Percentiles rank a stretch among this genome's conserved stretches.
Conservation (phyloP, 768 basidiomycete genomes). For the Leccinum obscurum region DNA sequence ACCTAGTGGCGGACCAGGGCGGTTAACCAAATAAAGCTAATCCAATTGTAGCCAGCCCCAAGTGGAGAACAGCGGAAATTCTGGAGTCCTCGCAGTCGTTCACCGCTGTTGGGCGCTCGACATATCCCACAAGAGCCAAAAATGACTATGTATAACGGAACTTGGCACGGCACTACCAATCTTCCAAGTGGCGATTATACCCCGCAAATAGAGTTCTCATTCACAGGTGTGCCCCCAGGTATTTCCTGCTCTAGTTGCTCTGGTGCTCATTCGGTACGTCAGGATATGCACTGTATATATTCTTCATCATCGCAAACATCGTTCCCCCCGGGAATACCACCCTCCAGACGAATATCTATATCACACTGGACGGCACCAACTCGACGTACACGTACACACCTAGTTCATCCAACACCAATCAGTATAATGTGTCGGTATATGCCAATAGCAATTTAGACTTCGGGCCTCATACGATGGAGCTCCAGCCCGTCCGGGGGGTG, state of each 20-base stretch:
- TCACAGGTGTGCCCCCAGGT: conserved; percentile 6
- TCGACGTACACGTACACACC: conserved; percentile 4
- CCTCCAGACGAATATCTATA: conserved; percentile 1
- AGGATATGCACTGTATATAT: conserved; percentile 20
- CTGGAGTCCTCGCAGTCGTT: no score
- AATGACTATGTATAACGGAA: conserved; percentile 7
- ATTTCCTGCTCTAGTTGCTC: not conserved
- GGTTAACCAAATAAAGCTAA: no score
- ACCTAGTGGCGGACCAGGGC: no score
- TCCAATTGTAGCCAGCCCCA: no score
- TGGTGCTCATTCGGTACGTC: not conserved
- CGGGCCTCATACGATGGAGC: conserved; percentile 10
- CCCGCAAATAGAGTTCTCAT: conserved; percentile 6
- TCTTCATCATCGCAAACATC: conserved; percentile 17
- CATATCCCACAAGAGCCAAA: no score
- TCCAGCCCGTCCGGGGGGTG: conserved; percentile 6
- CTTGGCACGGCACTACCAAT: conserved; percentile 21
- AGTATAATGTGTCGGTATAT: conserved; percentile 20
- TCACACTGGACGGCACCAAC: conserved; percentile 5
- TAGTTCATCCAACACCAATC: not conserved
- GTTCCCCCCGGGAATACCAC: not conserved
- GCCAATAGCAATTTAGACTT: conserved; percentile 3
- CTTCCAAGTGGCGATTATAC: not conserved
- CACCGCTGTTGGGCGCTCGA: no score
- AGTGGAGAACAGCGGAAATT: no score